Base-by-base conservation (phyloP, 2,329 filamentous ascomycete genomes). In the Periconia macrospinosa region DNA sequence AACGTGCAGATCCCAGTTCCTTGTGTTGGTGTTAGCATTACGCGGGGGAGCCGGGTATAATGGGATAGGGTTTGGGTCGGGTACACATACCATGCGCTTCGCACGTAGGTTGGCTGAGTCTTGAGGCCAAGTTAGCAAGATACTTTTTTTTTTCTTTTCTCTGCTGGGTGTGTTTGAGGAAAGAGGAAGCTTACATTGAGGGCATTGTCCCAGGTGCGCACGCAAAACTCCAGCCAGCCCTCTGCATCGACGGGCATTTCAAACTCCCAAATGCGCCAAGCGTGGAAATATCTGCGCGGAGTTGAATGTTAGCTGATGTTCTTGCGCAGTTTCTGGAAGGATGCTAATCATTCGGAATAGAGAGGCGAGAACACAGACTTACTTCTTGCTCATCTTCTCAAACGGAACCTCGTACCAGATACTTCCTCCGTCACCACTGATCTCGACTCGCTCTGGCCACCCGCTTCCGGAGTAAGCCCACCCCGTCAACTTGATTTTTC, bases 1-100 rank as follows among this genome's bases (percentile, higher is more conserved):
- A 3, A 88, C 84, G 62, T 88, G 86, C 18, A 88, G 70, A 15
- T 82, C 85, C 84, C 84, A 88, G 62, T 88, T 88, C 80, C 78
- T 87, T 74, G 68, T 64, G 23, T 8, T 35, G 27, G 13, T 13
- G 50, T 56, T 47, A 57, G 56, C 49, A 49, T 18, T 57, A 27
- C 3, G 23, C 23, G 23, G 23, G 23, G 23, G 23, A n/a, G 23
- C 8, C 8, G 23, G 23, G 11, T 37, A 37, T 19, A 11, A 45
- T 20, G 23, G 17, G 42, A n/a, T 44, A 30, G 44, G 17, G 43
- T 52, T 42, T 50, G 19, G 35, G 20, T 35, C 30, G 18, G 35
- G 15, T 37, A 27, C 41, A 63, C 68, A 55, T 58, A 72, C 76
- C 76, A 78, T 45, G 76, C 75, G 40, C 68, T 73, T 42, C 76